Percentiles rank a stretch among this genome's conserved stretches.
Conservation (phyloP, 129 eudicot species). For the Apium graveolens region DNA sequence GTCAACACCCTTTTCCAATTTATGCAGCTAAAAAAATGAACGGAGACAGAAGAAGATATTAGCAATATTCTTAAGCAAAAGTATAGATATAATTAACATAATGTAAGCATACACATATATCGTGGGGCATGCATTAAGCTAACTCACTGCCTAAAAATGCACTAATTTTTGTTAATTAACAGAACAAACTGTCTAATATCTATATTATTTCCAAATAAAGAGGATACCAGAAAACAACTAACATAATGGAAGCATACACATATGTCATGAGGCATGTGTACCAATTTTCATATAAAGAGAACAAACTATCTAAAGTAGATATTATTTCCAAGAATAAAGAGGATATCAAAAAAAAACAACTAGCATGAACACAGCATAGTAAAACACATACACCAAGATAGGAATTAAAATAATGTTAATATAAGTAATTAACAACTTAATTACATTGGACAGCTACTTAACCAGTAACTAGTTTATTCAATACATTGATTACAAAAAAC, state of each 20-base stretch:
- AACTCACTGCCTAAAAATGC: too few species aligned
- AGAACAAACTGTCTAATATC: neutral
- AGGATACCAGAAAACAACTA: neutral
- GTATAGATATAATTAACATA: neutral
- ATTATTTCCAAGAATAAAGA: neutral
- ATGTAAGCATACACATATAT: neutral
- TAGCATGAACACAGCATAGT: neutral
- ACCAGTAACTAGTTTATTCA: neutral
- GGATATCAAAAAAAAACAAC: neutral
- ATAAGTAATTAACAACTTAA: neutral
- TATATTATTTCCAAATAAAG: neutral
- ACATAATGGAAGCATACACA: too few species aligned
- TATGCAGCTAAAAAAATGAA: conserved; percentile 33
- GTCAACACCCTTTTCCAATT: conserved; percentile 61
- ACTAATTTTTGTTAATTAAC: neutral
- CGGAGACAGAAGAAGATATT: neutral
- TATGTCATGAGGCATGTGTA: neutral
- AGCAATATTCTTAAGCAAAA: neutral
- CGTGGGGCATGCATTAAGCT: too few species aligned
- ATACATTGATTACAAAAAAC: neutral
- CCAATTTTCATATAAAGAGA: neutral
- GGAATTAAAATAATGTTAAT: neutral
- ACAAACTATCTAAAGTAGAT: neutral
- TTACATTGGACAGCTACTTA: neutral
- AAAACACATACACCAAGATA: neutral